Evolutionary conservation across 2,329 filamentous ascomycete genomes (phyloP).

Genomic region (Pezicula radicicola): DNA sequence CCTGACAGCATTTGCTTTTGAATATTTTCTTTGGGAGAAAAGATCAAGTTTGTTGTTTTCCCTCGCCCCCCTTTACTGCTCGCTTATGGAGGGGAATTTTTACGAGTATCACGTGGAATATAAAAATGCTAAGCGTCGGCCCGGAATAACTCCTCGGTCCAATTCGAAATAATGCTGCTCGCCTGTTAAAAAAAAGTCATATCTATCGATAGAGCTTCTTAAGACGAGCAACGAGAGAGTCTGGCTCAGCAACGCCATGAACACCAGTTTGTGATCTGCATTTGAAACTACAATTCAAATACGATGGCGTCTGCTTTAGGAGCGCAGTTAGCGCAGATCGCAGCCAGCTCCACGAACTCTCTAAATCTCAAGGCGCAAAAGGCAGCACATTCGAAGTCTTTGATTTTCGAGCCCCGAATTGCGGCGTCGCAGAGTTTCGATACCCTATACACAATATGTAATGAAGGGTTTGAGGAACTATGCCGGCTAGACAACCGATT

Average conservation of each 20-base stretch:
- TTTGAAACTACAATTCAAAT: neutral
- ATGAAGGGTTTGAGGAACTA: conserved; percentile 86
- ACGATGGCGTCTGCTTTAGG: conserved; percentile 82
- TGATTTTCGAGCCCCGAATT: conserved; percentile 86
- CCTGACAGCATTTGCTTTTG: too few relatives aligned
- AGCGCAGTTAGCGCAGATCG: conserved; percentile 90
- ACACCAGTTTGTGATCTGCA: conserved; percentile 4
- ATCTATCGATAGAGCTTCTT: neutral
- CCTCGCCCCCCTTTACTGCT: too few relatives aligned
- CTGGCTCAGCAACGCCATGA: neutral
- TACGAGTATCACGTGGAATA: too few relatives aligned
- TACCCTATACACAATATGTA: conserved; percentile 80
- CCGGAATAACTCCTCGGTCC: conserved; percentile 9
- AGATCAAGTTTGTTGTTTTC: too few relatives aligned
- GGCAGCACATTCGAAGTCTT: conserved; percentile 85
- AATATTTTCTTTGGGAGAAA: too few relatives aligned
- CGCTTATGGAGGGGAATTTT: too few relatives aligned
- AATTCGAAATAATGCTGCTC: neutral
- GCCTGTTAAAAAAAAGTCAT: neutral
- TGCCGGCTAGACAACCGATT: conserved; percentile 85
- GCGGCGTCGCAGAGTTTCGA: conserved; percentile 89
- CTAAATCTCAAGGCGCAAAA: conserved; percentile 93
- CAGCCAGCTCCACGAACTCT: conserved; percentile 83
- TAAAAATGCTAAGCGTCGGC: neutral
- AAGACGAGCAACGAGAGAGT: conserved; percentile 3